phyloP scores from a whole-genome alignment of 225 moss, liverwort and hornwort genomes.

The Asterella californica region DNA sequence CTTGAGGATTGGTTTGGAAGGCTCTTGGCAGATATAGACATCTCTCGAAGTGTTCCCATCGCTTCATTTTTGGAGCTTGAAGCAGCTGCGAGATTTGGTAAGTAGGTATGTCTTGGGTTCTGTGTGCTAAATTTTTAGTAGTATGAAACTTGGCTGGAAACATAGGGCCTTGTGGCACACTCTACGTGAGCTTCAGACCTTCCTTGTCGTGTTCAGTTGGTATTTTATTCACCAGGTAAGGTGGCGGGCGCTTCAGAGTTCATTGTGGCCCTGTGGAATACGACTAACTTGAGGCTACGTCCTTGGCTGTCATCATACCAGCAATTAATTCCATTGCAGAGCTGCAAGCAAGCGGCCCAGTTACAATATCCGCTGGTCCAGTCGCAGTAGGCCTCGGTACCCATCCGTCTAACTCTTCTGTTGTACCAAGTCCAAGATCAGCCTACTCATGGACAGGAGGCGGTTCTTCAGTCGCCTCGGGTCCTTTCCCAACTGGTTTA shows the following conservation, averaged over 20 bases:
- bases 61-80: slow-evolving; percentile 98
- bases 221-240: neutral
- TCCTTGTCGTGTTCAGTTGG: neutral
- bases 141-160: neutral
- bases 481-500: slow-evolving; percentile 56
- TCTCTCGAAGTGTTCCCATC: slow-evolving; percentile 90
- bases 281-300: neutral
- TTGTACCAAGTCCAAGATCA: slow-evolving; percentile 56
- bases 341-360: slow-evolving; percentile 64
- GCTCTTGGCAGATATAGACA: slow-evolving; percentile 81
- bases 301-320: slow-evolving; percentile 8
- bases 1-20: slow-evolving; percentile 91
- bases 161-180: neutral
- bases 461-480: slow-evolving; percentile 78
- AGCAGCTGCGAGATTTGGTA: slow-evolving; percentile 93
- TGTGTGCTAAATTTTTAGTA: neutral
- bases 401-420: slow-evolving; percentile 36
- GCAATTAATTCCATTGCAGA: slow-evolving; percentile 63
- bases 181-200: neutral
- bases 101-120: slow-evolving; percentile 20
- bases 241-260: neutral
- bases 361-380: slow-evolving; percentile 39
- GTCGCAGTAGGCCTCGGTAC: slow-evolving; percentile 22
- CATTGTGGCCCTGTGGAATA: neutral
- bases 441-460: slow-evolving; percentile 74